Evolutionary conservation across 257 asterid genomes (phyloP).

Genomic region (Handroanthus guayacan): DNA sequence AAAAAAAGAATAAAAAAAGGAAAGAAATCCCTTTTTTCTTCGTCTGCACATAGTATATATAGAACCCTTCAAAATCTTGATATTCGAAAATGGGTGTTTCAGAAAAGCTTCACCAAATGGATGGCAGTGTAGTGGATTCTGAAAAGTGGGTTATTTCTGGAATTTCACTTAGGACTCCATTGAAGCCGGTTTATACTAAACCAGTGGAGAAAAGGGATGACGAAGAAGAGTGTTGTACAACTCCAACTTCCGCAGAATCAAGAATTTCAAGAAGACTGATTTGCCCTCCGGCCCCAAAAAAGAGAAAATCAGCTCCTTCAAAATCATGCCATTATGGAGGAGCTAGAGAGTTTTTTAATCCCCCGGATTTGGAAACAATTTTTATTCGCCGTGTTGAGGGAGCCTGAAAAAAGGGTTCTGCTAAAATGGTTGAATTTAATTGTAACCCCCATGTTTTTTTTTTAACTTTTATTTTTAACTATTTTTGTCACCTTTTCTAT

Average conservation of each 20-base stretch:
- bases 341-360: conserved; percentile 49
- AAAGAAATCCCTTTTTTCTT: conserved; percentile 19
- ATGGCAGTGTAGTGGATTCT: conserved; percentile 25
- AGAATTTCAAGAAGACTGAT: conserved; percentile 38
- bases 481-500: neutral
- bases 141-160: conserved; percentile 49
- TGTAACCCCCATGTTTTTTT: neutral
- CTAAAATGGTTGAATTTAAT: conserved; percentile 4
- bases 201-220: conserved; percentile 27
- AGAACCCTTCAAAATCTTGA: conserved; percentile 24
- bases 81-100: conserved; percentile 44
- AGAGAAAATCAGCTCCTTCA: conserved; percentile 44
- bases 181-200: conserved; percentile 50
- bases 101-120: conserved; percentile 41
- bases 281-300: conserved; percentile 61
- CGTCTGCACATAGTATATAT: conserved; percentile 25
- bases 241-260: conserved; percentile 52
- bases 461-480: neutral
- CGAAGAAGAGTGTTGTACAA: conserved; percentile 42
- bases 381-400: conserved; percentile 42
- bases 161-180: conserved; percentile 32
- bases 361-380: conserved; percentile 53
- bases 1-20: neutral
- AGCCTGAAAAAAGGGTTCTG: conserved; percentile 7
- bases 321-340: conserved; percentile 44